Evolutionary conservation across 495 filamentous ascomycete species (phyloP).

Genomic region (Lasiosphaeria ovina): DNA sequence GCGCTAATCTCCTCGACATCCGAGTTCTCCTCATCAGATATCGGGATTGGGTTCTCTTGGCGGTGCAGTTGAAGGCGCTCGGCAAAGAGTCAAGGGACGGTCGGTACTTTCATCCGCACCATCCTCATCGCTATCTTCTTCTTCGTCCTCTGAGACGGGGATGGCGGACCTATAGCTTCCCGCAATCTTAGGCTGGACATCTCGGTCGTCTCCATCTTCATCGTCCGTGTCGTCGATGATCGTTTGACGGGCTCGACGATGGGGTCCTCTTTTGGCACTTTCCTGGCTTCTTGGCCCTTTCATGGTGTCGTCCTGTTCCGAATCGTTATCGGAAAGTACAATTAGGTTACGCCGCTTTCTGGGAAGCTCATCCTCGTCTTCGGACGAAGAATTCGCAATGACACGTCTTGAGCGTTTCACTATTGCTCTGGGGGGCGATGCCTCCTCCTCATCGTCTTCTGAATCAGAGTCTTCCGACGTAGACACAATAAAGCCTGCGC

Average conservation of each 20-base stretch:
- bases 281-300: background rate
- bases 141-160: background rate
- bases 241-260: background rate
- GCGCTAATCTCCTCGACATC: constrained; percentile 11
- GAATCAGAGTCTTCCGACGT: no score
- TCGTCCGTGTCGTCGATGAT: background rate
- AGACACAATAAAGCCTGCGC: no score
- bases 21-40: constrained; percentile 1
- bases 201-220: background rate
- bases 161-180: background rate
- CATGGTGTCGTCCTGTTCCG: background rate
- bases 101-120: background rate
- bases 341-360: background rate
- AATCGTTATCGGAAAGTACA: background rate
- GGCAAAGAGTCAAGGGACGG: background rate
- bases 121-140: background rate
- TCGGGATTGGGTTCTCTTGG: constrained; percentile 1
- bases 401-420: no score
- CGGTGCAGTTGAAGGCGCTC: constrained; percentile 1
- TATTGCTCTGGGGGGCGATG: no score
- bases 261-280: background rate
- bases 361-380: background rate
- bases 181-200: background rate
- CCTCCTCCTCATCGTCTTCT: no score
- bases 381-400: no score